These are phyloP conservation scores for Aureobasidium vineae DNA, from an alignment of 2,329 filamentous ascomycete species.

Conservation along the genomic window DNA sequence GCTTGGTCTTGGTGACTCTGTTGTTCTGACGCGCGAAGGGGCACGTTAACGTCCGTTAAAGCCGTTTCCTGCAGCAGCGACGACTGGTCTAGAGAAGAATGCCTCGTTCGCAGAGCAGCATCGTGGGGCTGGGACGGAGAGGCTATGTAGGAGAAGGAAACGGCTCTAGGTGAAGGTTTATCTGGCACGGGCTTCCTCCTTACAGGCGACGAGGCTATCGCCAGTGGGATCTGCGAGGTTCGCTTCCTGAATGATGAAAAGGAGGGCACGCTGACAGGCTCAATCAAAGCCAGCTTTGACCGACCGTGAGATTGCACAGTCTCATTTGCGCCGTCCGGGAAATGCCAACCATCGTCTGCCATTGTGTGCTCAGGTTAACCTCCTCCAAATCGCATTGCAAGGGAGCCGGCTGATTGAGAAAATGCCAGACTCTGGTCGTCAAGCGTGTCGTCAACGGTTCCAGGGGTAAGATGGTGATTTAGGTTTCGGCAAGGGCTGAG, in stretches of 20 bases:
- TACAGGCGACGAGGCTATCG: constrained; percentile 43
- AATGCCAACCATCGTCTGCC: constrained; percentile 19
- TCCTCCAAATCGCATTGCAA: constrained; percentile 2
- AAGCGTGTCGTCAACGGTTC: constrained; percentile 24
- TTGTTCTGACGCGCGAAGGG: constrained; percentile 37
- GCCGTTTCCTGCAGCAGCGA: constrained; percentile 34
- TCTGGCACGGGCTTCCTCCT: constrained; percentile 56
- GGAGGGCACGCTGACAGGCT: constrained; percentile 38
- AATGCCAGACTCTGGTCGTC: constrained; percentile 10
- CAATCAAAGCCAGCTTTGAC: constrained; percentile 20
- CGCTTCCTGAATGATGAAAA: constrained; percentile 48
- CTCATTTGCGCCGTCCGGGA: constrained; percentile 22
- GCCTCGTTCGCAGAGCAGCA: constrained; percentile 33
- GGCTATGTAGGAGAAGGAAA: constrained; percentile 46
- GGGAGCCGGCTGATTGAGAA: background rate
- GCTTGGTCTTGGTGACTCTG: constrained; percentile 29
- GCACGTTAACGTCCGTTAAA: constrained; percentile 35
- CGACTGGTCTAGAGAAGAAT: constrained; percentile 38
- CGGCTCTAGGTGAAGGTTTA: constrained; percentile 50
- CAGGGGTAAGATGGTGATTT: constrained; percentile 6
- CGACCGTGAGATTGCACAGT: constrained; percentile 22
- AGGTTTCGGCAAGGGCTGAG: constrained; percentile 6
- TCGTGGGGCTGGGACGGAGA: constrained; percentile 37
- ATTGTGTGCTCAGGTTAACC: constrained; percentile 17
- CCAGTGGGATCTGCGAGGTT: constrained; percentile 42